Conservation (phyloP, 768 basidiomycete genomes). For the Russula foetens region DNA sequence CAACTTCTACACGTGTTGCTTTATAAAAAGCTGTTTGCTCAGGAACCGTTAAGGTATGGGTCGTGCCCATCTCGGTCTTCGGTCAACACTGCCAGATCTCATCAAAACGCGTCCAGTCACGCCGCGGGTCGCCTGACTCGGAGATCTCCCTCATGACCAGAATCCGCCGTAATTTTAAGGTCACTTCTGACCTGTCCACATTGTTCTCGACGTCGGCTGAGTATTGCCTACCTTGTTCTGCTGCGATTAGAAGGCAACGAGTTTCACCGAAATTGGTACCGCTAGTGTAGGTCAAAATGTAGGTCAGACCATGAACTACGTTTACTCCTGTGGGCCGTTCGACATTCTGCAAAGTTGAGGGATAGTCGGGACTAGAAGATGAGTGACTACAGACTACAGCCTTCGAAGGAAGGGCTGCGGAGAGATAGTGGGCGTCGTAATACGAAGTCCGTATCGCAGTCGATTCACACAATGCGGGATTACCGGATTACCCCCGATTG, state of each 20-base stretch:
- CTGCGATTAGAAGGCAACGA: background rate
- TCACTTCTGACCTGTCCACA: background rate
- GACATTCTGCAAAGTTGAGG: no score
- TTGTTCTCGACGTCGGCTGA: background rate
- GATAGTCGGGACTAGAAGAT: no score
- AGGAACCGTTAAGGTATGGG: background rate
- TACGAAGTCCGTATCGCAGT: no score
- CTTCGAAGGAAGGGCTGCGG: no score
- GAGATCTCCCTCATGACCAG: background rate
- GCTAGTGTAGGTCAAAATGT: background rate
- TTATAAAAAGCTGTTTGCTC: constrained; percentile 1
- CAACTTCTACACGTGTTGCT: constrained; percentile 1
- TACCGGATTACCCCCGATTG: no score
- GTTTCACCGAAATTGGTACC: background rate
- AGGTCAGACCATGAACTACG: no score
- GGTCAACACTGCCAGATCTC: constrained; percentile 1
- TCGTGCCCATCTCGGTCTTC: constrained; percentile 4
- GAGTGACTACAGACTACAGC: no score
- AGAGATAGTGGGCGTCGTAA: no score
- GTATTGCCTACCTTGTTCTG: background rate
- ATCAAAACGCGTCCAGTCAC: constrained; percentile 2
- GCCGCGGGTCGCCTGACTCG: constrained; percentile 8
- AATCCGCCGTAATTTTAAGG: background rate
- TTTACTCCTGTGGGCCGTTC: no score
- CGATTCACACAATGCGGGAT: no score